phyloP scores from a whole-genome alignment of 352 stramenopile species.

The Phytophthora chlamydospora region DNA sequence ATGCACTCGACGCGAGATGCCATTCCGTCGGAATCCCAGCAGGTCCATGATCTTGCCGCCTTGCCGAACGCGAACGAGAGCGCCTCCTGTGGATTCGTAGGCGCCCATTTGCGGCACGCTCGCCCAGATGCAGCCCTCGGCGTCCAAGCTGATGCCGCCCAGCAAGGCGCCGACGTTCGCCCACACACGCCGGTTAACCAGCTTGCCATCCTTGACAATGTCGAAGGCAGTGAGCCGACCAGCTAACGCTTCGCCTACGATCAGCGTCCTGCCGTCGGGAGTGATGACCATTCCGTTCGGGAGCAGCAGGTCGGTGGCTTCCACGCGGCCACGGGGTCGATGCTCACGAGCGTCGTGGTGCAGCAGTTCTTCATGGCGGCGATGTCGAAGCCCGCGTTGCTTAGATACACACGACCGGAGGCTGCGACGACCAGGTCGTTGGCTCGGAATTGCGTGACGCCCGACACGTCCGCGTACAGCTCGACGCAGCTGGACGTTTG shows the following conservation, averaged over 20 bases:
- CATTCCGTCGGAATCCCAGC: constrained; percentile 60
- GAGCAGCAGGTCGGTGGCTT: constrained; percentile 59
- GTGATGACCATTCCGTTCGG: constrained; percentile 70
- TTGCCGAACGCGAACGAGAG: constrained; percentile 55
- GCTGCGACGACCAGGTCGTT: constrained; percentile 65
- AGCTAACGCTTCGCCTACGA: constrained; percentile 61
- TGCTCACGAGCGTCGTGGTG: constrained; percentile 64
- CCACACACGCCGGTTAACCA: constrained; percentile 62
- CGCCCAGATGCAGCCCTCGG: constrained; percentile 69
- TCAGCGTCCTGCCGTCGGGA: constrained; percentile 66
- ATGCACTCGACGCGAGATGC: constrained; percentile 54
- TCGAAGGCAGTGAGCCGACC: constrained; percentile 61
- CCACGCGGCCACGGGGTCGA: constrained; percentile 52
- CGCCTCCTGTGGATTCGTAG: constrained; percentile 47
- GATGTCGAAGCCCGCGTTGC: constrained; percentile 71
- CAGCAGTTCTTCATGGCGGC: constrained; percentile 32
- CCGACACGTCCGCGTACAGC: constrained; percentile 60
- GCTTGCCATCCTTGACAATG: constrained; percentile 43
- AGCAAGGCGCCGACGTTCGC: constrained; percentile 49
- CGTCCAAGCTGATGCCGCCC: constrained; percentile 67
- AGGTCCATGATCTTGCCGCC: constrained; percentile 60
- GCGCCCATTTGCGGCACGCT: constrained; percentile 56
- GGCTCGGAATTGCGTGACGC: constrained; percentile 51
- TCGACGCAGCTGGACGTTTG: constrained; percentile 27
- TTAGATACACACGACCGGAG: constrained; percentile 53